These are phyloP conservation scores for Pestalotiopsis sp. DNA, from an alignment of 2,329 filamentous ascomycete genomes.

Conservation along the genomic window DNA sequence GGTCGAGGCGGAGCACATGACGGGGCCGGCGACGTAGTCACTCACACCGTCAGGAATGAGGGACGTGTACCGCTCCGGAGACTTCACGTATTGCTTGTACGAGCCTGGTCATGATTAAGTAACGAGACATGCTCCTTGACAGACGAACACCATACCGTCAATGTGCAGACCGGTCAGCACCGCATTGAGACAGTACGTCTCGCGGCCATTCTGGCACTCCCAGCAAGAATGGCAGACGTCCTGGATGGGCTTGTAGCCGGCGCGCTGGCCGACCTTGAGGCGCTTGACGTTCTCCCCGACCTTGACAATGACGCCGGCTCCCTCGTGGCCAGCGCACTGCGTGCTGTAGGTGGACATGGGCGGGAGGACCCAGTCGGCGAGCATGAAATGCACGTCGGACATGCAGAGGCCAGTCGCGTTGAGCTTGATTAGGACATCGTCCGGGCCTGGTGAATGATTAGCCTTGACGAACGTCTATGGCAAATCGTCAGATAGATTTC, in stretches of 20 bases:
- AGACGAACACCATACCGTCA: conserved; percentile 1
- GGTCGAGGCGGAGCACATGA: conserved; percentile 62
- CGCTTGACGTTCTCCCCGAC: conserved; percentile 35
- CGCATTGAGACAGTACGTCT: conserved; percentile 32
- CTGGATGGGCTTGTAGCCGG: conserved; percentile 38
- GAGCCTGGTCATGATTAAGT: conserved; percentile 37
- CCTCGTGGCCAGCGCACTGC: conserved; percentile 37
- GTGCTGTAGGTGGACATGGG: conserved; percentile 18
- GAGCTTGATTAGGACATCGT: conserved; percentile 22
- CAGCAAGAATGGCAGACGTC: conserved; percentile 37
- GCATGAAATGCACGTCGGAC: conserved; percentile 23
- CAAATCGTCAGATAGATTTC: conserved; percentile 29
- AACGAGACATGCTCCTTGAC: neutral
- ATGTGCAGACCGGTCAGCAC: conserved; percentile 18
- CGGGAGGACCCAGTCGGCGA: conserved; percentile 17
- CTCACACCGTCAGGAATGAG: conserved; percentile 52
- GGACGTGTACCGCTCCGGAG: conserved; percentile 56
- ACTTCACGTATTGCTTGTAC: conserved; percentile 62
- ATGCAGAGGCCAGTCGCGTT: conserved; percentile 21
- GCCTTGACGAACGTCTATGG: neutral
- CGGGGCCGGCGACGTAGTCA: conserved; percentile 55
- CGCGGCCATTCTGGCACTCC: conserved; percentile 36
- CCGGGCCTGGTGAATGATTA: conserved; percentile 12
- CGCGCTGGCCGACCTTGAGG: conserved; percentile 37
- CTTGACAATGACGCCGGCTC: conserved; percentile 36